Percentiles rank a stretch among this genome's conserved stretches.
Conservation (phyloP, 108 stramenopile species). For the Nitzschia sp. region DNA sequence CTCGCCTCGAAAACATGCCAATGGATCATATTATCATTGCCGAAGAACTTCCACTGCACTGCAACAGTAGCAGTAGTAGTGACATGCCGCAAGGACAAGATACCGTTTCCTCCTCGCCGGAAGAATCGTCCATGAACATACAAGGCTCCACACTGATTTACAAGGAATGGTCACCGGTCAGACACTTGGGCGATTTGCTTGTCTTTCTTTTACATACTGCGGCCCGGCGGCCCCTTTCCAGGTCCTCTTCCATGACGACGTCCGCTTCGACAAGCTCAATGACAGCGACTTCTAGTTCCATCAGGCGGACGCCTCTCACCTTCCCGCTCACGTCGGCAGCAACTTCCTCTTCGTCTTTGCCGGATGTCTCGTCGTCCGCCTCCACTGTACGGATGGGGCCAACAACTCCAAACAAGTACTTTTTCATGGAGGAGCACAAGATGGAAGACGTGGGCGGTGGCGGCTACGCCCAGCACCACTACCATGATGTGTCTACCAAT, state of each 20-base stretch:
- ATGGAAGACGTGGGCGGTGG: too few relatives aligned
- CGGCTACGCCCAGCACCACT: background rate
- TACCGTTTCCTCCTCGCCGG: background rate
- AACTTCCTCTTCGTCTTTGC: background rate
- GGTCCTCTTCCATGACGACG: background rate
- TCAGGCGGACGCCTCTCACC: too few relatives aligned
- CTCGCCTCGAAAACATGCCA: slow-evolving; percentile 32
- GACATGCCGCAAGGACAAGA: background rate
- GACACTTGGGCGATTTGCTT: slow-evolving; percentile 53
- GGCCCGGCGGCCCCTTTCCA: background rate
- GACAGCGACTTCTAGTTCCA: slow-evolving; percentile 1
- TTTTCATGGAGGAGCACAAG: slow-evolving; percentile 12
- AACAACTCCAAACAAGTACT: background rate
- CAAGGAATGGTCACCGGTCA: slow-evolving; percentile 57
- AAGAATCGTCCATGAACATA: background rate
- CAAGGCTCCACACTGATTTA: slow-evolving; percentile 47
- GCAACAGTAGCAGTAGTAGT: background rate
- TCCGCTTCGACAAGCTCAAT: slow-evolving; percentile 1
- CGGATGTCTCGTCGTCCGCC: background rate
- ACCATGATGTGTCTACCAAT: too few relatives aligned
- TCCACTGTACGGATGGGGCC: too few relatives aligned
- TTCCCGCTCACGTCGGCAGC: background rate
- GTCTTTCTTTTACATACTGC: slow-evolving; percentile 35
- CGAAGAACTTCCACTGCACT: slow-evolving; percentile 46
- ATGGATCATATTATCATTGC: slow-evolving; percentile 40